Conservation (phyloP, 805 yeast species). For the Starmerella khaoyaiensis region DNA sequence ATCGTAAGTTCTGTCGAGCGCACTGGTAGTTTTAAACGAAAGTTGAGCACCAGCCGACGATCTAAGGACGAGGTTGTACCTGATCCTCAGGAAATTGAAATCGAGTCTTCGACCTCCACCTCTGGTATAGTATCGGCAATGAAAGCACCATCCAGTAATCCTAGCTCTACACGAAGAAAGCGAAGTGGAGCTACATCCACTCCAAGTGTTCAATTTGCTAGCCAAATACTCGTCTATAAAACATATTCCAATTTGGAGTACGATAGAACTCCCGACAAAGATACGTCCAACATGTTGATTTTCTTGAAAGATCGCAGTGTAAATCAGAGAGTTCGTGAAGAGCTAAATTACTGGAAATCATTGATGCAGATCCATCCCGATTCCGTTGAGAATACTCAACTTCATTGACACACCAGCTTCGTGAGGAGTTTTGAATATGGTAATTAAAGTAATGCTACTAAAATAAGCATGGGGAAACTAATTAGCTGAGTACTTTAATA, state of each 20-base stretch:
- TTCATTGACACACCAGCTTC: no score
- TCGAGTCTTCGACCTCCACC: conserved; percentile 3
- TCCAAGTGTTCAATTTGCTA: conserved; percentile 39
- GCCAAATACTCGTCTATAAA: conserved; percentile 70
- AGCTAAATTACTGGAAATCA: conserved; percentile 63
- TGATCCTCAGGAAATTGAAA: conserved; percentile 25
- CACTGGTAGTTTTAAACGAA: conserved; percentile 27
- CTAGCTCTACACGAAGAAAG: not conserved
- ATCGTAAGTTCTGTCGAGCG: conserved; percentile 28
- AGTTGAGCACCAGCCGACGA: conserved; percentile 21
- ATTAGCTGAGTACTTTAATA: no score
- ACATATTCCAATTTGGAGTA: conserved; percentile 74
- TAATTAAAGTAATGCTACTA: not conserved
- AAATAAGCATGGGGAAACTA: no score
- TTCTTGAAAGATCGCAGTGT: conserved; percentile 32
- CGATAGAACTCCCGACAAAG: conserved; percentile 84
- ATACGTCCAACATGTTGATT: conserved; percentile 83
- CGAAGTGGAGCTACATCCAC: conserved; percentile 8
- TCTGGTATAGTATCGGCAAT: conserved; percentile 4
- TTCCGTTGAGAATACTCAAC: conserved; percentile 73
- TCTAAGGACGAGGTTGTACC: conserved; percentile 24
- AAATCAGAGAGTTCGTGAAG: conserved; percentile 77
- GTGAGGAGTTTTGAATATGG: conserved; percentile 8
- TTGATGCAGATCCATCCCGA: conserved; percentile 74
- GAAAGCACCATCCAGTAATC: not conserved